Conservation (phyloP, 225 moss, liverwort and hornwort species). For the Polytrichum commune region DNA sequence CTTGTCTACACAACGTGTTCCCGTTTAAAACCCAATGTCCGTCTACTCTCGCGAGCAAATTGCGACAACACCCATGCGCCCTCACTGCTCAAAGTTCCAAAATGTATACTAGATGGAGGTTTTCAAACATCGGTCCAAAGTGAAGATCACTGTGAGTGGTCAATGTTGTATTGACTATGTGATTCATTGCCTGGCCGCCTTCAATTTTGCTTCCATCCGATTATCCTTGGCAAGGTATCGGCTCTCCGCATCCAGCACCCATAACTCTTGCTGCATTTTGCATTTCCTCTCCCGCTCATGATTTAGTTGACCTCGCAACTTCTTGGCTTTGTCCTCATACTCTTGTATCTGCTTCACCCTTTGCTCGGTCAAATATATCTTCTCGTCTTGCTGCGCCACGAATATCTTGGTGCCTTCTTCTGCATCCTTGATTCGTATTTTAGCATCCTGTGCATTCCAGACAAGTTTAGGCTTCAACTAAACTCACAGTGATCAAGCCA, state of each 20-base stretch:
- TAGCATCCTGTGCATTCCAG: constrained; percentile 9
- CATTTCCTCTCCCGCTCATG: constrained; percentile 21
- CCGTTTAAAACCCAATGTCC: no score
- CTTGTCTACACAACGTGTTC: no score
- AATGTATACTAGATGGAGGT: no score
- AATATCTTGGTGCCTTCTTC: constrained; percentile 13
- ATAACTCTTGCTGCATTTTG: constrained; percentile 23
- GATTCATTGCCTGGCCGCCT: no score
- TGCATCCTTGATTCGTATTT: constrained; percentile 10
- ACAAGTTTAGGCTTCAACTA: no score
- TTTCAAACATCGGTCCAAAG: no score
- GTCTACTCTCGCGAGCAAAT: no score
- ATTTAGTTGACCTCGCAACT: constrained; percentile 30
- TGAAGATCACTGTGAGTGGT: no score
- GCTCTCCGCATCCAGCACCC: constrained; percentile 24
- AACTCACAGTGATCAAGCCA: no score
- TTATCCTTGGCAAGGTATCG: constrained; percentile 15
- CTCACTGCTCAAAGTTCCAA: no score
- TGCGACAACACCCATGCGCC: no score
- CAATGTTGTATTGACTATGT: no score
- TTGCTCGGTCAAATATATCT: not conserved
- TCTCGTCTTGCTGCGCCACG: constrained; percentile 6
- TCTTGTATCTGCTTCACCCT: not conserved
- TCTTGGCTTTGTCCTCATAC: constrained; percentile 11
- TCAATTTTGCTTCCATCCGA: not conserved